Evolutionary conservation across 306 rosid species (phyloP), one percentile per base, ranked within the genome.

Genomic region (Vicia sativa): DNA sequence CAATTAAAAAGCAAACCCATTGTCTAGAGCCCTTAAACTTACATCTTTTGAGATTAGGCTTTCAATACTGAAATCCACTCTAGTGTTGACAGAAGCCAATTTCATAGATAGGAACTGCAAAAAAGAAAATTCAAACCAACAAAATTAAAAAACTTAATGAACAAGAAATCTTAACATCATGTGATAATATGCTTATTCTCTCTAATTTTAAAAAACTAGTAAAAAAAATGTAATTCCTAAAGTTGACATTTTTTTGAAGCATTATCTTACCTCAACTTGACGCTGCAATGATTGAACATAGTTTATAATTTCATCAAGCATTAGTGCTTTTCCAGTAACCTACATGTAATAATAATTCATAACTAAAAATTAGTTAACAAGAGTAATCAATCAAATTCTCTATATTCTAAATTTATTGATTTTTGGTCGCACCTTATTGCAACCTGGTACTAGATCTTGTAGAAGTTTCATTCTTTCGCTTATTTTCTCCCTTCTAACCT

Each of bases 401-500:
- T 68, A 25, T 18, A 42, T 62, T 54, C 10, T 59, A 18, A 68
- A 68, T 59, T 61, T 67, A 37, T 14, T 5, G 13, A 11, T 11
- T 26, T 13, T 38, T 69, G 46, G 39, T 28, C 67, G 23, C 26
- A 91, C 99, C 97, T 90, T 95, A 61, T 87, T 90, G 87, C 99
- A 95, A 63, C 96, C 95, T 2, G 99, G 99, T 19, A 95, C 99
- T 53, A 90, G 96, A 84, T 95, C 96, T 82, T 95, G 99, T 29
- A 95, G 91, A 74, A 95, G 89, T 73, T 87, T 95, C 99, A 90
- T 95, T 45, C 99, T 85, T 75, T 90, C 99, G 41, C 99, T 88
- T 68, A 95, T 95, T 78, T 95, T 95, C 86, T 95, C 99, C 79
- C 99, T 95, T 63, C 99, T 64, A 1, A 95, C 99, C 99, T 95